phyloP scores from a whole-genome alignment of 2,329 filamentous ascomycete genomes.

The Colletotrichum euphorbiae region DNA sequence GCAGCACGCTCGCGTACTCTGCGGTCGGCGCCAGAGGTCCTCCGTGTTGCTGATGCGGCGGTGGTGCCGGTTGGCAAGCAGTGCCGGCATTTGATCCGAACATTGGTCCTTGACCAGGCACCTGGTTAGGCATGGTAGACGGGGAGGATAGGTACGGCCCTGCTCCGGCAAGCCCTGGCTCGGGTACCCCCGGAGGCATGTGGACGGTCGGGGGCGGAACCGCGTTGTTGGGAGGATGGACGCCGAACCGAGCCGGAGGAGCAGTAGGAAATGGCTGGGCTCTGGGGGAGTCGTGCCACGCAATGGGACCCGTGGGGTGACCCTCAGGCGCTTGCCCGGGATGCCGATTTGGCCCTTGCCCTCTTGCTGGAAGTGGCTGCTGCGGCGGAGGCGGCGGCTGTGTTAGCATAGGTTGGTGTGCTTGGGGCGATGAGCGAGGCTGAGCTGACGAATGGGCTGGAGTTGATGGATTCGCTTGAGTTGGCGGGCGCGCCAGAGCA shows the following conservation, averaged over 20 bases:
- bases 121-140: background rate
- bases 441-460: background rate
- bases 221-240: background rate
- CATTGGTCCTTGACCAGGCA: background rate
- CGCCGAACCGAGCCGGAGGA: background rate
- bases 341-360: no score
- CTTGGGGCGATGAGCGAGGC: background rate
- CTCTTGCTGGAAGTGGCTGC: no score
- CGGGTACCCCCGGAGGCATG: background rate
- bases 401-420: background rate
- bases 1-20: background rate
- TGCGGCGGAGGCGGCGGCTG: background rate
- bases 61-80: background rate
- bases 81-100: background rate
- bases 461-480: background rate
- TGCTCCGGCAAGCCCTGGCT: background rate
- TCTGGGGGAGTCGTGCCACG: background rate
- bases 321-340: no score
- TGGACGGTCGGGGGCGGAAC: background rate
- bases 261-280: background rate
- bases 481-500: background rate
- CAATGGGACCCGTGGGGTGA: no score
- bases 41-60: background rate
- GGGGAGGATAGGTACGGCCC: background rate
- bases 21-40: background rate